A percentile compares a stretch with the other conserved stretches of the same genome.
These are phyloP conservation scores for Pseudocercospora vitis DNA, from an alignment of 2,329 filamentous ascomycete genomes.

Conservation along the genomic window DNA sequence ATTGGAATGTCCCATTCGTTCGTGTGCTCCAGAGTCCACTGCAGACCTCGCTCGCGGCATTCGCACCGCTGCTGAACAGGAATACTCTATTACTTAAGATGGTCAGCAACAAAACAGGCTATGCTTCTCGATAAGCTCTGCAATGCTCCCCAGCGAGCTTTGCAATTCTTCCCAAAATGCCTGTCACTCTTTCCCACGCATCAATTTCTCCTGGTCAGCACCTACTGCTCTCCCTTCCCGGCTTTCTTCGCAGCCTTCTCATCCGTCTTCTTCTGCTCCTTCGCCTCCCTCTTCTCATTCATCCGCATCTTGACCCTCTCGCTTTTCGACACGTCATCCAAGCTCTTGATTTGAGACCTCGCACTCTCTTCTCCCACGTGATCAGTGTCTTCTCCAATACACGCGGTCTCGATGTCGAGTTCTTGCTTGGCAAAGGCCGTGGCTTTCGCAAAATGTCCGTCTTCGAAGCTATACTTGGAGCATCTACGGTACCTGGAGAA, in stretches of 20 bases:
- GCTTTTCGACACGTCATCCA: constrained; percentile 11
- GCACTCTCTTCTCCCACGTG: constrained; percentile 17
- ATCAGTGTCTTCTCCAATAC: constrained; percentile 23
- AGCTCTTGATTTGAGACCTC: constrained; percentile 17
- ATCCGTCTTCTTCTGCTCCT: constrained; percentile 17
- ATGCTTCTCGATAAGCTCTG: too few relatives aligned
- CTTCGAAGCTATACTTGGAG: constrained; percentile 22
- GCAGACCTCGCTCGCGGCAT: too few relatives aligned
- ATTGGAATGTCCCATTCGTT: too few relatives aligned
- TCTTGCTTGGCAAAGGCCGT: constrained; percentile 26
- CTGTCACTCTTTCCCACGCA: too few relatives aligned
- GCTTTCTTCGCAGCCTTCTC: constrained; percentile 25
- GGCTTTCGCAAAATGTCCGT: constrained; percentile 21
- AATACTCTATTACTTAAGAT: too few relatives aligned
- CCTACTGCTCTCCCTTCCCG: constrained; percentile 20
- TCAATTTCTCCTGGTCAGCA: not conserved
- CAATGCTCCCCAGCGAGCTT: too few relatives aligned
- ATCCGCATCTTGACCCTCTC: constrained; percentile 13
- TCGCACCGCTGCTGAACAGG: too few relatives aligned
- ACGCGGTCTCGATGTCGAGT: constrained; percentile 26
- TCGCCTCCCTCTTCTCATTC: constrained; percentile 20
- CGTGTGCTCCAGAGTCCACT: too few relatives aligned
- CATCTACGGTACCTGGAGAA: constrained; percentile 20
- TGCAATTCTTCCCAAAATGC: too few relatives aligned
- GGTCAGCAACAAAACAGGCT: too few relatives aligned